These are phyloP conservation scores for Leucocoprinus birnbaumii DNA, from an alignment of 768 basidiomycete genomes.

Conservation along the genomic window DNA sequence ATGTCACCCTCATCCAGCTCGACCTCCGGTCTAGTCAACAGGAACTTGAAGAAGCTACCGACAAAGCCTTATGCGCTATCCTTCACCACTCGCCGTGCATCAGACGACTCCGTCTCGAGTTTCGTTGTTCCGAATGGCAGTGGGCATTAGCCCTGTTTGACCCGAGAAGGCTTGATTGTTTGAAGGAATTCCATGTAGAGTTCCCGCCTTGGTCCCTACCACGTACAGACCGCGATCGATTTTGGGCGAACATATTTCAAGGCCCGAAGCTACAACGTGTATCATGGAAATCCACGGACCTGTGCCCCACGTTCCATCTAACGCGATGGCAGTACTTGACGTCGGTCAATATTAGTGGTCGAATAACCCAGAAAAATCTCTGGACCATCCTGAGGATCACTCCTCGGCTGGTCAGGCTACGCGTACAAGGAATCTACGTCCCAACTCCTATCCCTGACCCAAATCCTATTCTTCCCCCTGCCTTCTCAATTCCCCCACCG, in stretches of 20 bases:
- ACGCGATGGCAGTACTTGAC: background rate
- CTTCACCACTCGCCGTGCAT: background rate
- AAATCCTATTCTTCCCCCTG: too few species aligned
- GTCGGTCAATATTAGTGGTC: background rate
- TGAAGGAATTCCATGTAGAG: background rate
- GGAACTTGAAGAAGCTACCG: background rate
- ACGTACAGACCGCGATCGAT: background rate
- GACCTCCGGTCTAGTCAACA: background rate
- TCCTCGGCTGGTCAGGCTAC: background rate
- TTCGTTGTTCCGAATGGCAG: slow-evolving; percentile 1
- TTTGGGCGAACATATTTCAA: background rate
- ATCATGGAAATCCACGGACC: background rate
- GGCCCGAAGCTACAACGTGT: background rate
- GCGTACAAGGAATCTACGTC: background rate
- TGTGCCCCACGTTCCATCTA: background rate
- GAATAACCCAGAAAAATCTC: background rate
- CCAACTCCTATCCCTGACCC: background rate
- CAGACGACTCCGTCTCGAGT: background rate
- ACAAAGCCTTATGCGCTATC: background rate
- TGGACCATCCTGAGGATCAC: background rate
- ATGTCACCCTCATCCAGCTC: background rate
- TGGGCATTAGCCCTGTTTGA: background rate
- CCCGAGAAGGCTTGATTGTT: background rate
- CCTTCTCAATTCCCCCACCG: too few species aligned
- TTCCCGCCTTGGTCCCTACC: background rate